phyloP scores from a whole-genome alignment of 352 stramenopile genomes.

The Ochromonadaceae sp. region DNA sequence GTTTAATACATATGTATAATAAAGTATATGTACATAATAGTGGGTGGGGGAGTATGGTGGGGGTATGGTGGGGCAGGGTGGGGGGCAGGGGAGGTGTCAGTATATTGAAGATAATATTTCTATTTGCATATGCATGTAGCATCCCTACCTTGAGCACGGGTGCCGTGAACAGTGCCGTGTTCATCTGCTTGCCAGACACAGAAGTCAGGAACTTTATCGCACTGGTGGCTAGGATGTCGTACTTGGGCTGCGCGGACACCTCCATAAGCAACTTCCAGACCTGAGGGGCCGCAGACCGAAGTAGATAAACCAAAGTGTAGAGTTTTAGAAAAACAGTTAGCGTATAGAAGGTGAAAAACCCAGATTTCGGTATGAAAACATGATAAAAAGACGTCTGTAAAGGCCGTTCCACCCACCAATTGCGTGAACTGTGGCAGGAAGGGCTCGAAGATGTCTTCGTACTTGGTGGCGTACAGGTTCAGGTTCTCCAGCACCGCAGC shows the following conservation, averaged over 20 bases:
- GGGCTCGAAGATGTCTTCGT: conserved; percentile 94
- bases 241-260: conserved; percentile 56
- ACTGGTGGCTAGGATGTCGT: conserved; percentile 84
- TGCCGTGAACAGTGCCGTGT: conserved; percentile 65
- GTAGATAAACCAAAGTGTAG: conserved; percentile 16
- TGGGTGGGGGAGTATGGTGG: conserved; percentile 15
- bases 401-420: conserved; percentile 50
- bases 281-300: too few relatives aligned
- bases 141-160: conserved; percentile 38
- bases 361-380: neutral
- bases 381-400: conserved; percentile 2
- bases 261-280: conserved; percentile 28
- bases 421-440: conserved; percentile 84
- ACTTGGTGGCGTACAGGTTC: conserved; percentile 92
- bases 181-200: conserved; percentile 82
- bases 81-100: too few relatives aligned
- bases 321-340: too few relatives aligned
- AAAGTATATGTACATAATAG: conserved; percentile 37
- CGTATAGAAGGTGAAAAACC: too few relatives aligned
- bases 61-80: neutral
- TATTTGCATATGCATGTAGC: too few relatives aligned
- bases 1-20: too few relatives aligned
- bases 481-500: conserved; percentile 93
- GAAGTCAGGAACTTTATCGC: conserved; percentile 92
- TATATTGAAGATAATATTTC: too few relatives aligned